Conservation (phyloP, 352 stramenopile genomes). For the Phytophthora pini region DNA sequence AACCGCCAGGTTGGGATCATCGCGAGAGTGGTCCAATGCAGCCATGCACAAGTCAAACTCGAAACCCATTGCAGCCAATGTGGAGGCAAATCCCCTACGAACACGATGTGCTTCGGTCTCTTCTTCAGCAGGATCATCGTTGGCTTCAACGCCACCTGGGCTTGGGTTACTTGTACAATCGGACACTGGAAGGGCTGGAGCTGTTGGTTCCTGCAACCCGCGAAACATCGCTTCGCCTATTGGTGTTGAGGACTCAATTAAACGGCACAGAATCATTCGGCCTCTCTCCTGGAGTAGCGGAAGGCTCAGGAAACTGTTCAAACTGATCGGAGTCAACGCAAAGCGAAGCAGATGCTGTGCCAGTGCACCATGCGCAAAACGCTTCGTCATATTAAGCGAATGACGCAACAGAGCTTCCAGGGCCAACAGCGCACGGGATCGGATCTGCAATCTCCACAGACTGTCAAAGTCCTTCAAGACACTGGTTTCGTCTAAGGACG, state of each 20-base stretch:
- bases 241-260: constrained; percentile 87
- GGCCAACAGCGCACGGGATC: constrained; percentile 80
- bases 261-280: constrained; percentile 82
- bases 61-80: constrained; percentile 87
- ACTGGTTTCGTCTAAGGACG: constrained; percentile 74
- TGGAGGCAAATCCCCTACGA: constrained; percentile 81
- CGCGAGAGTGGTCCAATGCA: constrained; percentile 77
- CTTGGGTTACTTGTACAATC: constrained; percentile 14
- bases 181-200: constrained; percentile 28
- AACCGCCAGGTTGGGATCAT: constrained; percentile 85
- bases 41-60: constrained; percentile 90
- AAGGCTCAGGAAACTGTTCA: constrained; percentile 79
- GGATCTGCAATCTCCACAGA: constrained; percentile 86
- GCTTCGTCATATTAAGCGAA: constrained; percentile 47
- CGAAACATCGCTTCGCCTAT: constrained; percentile 83
- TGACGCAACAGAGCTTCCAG: constrained; percentile 81
- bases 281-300: constrained; percentile 81
- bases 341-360: constrained; percentile 60
- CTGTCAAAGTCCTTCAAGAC: constrained; percentile 75
- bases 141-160: constrained; percentile 34
- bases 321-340: constrained; percentile 66
- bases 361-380: constrained; percentile 48
- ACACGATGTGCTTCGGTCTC: constrained; percentile 77
- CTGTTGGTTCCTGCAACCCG: constrained; percentile 64
- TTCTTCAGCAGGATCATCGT: constrained; percentile 69